phyloP scores from a whole-genome alignment of 208 protist genomes.

The Leptomonas seymouri region DNA sequence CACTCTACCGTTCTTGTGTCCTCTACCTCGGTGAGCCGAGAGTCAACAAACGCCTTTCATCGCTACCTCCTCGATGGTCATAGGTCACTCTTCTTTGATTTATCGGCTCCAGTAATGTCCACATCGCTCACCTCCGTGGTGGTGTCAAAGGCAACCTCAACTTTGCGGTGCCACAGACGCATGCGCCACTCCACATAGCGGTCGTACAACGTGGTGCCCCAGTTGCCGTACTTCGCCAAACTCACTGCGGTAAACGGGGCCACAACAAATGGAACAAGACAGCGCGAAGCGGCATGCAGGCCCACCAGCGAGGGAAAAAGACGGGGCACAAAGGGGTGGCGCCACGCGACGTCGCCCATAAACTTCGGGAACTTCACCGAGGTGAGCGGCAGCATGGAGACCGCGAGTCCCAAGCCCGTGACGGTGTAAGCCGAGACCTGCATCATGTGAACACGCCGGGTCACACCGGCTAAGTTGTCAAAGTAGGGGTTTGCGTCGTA shows the following conservation, averaged over 20 bases:
- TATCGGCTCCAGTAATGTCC: conserved; percentile 53
- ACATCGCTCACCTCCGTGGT: conserved; percentile 66
- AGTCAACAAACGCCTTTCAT: too few species aligned
- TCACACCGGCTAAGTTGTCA: conserved; percentile 77
- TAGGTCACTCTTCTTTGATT: conserved; percentile 7
- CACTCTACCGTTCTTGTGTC: not conserved
- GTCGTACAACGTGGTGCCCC: conserved; percentile 80
- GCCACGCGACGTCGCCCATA: conserved; percentile 89
- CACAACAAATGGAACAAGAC: conserved; percentile 83
- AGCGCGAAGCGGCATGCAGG: conserved; percentile 81
- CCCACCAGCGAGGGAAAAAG: conserved; percentile 85
- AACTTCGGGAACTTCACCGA: conserved; percentile 85
- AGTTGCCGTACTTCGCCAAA: conserved; percentile 50
- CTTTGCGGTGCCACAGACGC: conserved; percentile 73
- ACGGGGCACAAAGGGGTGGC: conserved; percentile 82
- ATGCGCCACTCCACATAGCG: conserved; percentile 79
- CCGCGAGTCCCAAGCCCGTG: conserved; percentile 47
- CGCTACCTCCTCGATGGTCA: too few species aligned
- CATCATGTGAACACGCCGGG: conserved; percentile 72
- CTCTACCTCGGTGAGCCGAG: not conserved
- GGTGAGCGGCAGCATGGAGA: conserved; percentile 72
- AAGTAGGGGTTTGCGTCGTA: conserved; percentile 82
- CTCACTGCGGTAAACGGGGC: conserved; percentile 78
- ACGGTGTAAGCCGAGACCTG: conserved; percentile 66
- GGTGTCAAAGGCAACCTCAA: conserved; percentile 75